Percentiles rank a stretch among this genome's conserved stretches.
These are phyloP conservation scores for Sporothrix schenckii DNA, from an alignment of 2,329 filamentous ascomycete species.

Conservation along the genomic window DNA sequence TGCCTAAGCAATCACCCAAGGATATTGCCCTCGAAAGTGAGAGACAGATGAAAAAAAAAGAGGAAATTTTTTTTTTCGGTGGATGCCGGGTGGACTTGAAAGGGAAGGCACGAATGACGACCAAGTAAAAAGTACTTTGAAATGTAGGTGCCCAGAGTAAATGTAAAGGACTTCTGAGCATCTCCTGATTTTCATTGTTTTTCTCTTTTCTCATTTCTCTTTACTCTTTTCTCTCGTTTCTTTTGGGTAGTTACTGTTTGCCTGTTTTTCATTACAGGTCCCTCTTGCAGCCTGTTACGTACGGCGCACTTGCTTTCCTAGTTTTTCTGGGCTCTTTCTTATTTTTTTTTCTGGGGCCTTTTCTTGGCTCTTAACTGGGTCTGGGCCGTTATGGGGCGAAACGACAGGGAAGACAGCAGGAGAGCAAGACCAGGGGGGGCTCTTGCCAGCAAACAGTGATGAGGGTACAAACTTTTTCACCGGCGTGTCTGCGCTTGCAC, in stretches of 20 bases:
- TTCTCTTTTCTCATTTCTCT: neutral
- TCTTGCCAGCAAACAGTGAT: constrained; percentile 14
- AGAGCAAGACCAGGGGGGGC: neutral
- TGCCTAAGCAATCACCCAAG: no score
- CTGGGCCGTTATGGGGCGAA: constrained; percentile 19
- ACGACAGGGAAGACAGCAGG: neutral
- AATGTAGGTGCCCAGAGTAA: neutral
- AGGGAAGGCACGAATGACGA: constrained; percentile 28
- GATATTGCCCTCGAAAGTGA: neutral
- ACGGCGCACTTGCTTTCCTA: constrained; percentile 17
- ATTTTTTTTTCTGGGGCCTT: constrained; percentile 25
- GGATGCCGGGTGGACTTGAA: constrained; percentile 17
- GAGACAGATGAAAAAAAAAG: neutral
- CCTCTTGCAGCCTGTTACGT: neutral
- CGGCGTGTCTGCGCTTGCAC: neutral
- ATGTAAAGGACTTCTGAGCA: constrained; percentile 14
- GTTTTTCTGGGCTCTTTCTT: constrained; percentile 25
- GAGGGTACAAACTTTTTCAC: constrained; percentile 32
- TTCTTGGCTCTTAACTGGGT: neutral
- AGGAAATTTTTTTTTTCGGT: neutral
- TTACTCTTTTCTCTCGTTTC: neutral
- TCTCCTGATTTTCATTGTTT: constrained; percentile 28
- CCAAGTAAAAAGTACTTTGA: constrained; percentile 24
- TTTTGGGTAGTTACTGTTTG: neutral
- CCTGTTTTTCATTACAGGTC: neutral